phyloP scores from a whole-genome alignment of 441 rosid genomes.

The Populus hybrid region DNA sequence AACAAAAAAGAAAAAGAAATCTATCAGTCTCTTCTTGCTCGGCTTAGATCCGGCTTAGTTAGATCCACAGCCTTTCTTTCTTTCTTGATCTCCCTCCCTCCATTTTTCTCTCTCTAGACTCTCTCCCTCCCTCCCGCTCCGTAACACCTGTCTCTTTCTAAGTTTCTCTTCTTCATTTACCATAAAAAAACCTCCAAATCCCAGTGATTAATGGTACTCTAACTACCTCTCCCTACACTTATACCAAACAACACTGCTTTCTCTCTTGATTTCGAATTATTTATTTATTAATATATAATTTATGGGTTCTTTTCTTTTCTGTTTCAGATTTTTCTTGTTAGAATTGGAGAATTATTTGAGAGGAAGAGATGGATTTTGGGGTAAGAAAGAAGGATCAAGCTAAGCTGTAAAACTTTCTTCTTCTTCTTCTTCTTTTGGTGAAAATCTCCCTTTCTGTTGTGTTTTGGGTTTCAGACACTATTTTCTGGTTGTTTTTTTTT shows the following conservation, averaged over 20 bases:
- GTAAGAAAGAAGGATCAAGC: constrained; percentile 9
- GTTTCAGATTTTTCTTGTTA: constrained; percentile 10
- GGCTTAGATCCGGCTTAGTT: constrained; percentile 70
- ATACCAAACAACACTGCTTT: background rate
- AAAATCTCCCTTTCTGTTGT: background rate
- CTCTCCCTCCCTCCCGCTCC: background rate
- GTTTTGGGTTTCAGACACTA: background rate
- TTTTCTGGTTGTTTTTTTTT: background rate
- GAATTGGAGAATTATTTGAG: background rate
- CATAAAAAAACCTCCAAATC: background rate
- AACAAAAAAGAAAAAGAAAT: no score
- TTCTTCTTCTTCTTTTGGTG: background rate
- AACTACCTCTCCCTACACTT: background rate
- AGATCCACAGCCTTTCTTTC: constrained; percentile 34
- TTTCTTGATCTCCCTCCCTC: constrained; percentile 37
- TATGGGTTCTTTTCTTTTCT: background rate
- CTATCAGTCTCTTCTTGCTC: constrained; percentile 26
- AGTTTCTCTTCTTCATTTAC: background rate
- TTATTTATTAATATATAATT: background rate
- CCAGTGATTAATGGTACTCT: background rate
- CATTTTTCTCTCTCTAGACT: constrained; percentile 27
- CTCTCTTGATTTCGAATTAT: background rate
- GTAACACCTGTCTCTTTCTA: background rate
- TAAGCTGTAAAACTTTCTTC: background rate
- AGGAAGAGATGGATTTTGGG: constrained; percentile 23